These are phyloP conservation scores for Salmacisia buchloeana DNA, from an alignment of 1,284 basidiomycete genomes.

Conservation along the genomic window DNA sequence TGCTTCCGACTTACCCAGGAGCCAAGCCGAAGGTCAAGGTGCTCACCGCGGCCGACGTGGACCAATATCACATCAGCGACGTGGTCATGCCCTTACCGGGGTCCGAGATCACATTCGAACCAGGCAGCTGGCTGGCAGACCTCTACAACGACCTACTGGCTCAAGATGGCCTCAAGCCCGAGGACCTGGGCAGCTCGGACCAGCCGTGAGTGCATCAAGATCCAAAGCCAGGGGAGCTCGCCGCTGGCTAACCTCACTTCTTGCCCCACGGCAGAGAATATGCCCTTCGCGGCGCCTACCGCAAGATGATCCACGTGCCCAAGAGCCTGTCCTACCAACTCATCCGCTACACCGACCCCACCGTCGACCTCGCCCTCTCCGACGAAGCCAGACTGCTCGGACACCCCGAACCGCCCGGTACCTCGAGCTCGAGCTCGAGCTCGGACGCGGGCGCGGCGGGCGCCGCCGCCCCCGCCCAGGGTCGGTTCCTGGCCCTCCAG, in stretches of 20 bases:
- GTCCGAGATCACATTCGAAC: slow-evolving; percentile 61
- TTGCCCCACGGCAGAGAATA: slow-evolving; percentile 64
- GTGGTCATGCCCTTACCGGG: slow-evolving; percentile 93
- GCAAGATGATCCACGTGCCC: slow-evolving; percentile 80
- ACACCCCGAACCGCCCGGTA: background rate
- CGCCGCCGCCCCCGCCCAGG: background rate
- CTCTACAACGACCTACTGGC: slow-evolving; percentile 73
- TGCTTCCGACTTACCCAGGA: too few species aligned
- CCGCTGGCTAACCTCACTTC: background rate
- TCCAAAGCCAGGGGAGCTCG: background rate
- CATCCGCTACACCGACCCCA: slow-evolving; percentile 84
- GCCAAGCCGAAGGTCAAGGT: slow-evolving; percentile 62
- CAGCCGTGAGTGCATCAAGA: slow-evolving; percentile 65
- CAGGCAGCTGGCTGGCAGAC: slow-evolving; percentile 69
- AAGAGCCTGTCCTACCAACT: slow-evolving; percentile 72
- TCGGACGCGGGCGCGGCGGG: too few species aligned
- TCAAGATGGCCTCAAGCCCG: slow-evolving; percentile 78
- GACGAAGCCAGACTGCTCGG: slow-evolving; percentile 82
- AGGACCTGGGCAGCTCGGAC: slow-evolving; percentile 65
- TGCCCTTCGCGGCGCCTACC: slow-evolving; percentile 83
- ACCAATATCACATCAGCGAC: slow-evolving; percentile 77
- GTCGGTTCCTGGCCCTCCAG: slow-evolving; percentile 34
- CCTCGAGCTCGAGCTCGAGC: too few species aligned
- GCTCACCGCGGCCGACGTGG: slow-evolving; percentile 67
- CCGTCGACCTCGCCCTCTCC: slow-evolving; percentile 80